A percentile compares a stretch with the other conserved stretches of the same genome.
These are phyloP conservation scores for Centrapalus pauciflorus DNA, from an alignment of 129 eudicot species.

Conservation along the genomic window DNA sequence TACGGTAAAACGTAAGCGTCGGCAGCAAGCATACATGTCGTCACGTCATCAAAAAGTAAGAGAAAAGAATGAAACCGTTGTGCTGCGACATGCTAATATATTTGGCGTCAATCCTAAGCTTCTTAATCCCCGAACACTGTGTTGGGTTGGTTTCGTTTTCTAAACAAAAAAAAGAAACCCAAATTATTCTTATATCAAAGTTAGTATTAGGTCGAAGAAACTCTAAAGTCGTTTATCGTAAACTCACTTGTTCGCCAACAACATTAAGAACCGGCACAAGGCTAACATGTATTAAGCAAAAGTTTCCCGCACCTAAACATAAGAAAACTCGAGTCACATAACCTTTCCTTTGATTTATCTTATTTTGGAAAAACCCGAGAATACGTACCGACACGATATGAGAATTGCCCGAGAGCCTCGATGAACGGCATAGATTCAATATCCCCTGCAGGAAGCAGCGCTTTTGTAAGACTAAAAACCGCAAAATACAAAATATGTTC, in stretches of 20 bases:
- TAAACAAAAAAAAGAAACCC: slow-evolving; percentile 23
- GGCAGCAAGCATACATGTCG: background rate
- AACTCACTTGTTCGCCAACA: no score
- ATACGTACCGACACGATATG: slow-evolving; percentile 48
- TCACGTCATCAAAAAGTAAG: background rate
- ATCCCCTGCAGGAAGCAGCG: slow-evolving; percentile 29
- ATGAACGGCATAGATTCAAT: slow-evolving; percentile 51
- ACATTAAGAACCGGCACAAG: no score
- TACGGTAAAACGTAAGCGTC: slow-evolving; percentile 4
- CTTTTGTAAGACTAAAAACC: background rate
- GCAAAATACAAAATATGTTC: background rate
- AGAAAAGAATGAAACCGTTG: no score
- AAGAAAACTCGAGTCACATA: background rate
- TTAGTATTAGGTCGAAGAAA: no score
- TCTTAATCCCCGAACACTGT: slow-evolving; percentile 55
- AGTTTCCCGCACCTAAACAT: no score
- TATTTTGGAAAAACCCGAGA: background rate
- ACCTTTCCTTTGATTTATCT: background rate
- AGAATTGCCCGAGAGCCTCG: slow-evolving; percentile 52
- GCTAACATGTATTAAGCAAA: background rate
- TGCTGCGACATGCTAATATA: no score
- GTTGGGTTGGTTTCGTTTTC: slow-evolving; percentile 90
- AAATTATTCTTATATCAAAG: background rate
- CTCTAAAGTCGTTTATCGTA: no score
- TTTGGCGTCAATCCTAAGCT: no score